Base-by-base conservation (phyloP, 306 rosid species). In the Trifolium dubium region DNA sequence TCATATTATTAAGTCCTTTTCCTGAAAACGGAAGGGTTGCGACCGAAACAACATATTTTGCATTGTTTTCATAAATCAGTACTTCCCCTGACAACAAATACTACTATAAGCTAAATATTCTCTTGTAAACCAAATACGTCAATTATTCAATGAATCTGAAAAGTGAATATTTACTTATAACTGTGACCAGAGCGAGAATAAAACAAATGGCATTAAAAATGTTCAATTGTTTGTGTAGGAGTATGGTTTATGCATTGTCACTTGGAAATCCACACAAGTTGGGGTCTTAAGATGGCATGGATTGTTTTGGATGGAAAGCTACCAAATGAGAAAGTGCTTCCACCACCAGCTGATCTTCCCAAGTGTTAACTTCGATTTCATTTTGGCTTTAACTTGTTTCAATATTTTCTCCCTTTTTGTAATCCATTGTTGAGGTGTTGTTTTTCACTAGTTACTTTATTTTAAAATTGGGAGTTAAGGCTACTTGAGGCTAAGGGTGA, bases 221-320 rank as follows among this genome's bases (percentile, higher is more conserved):
- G 11, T 14, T 31, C n/a, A 79, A 35, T 31, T 44, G 40, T 43
- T 53, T 44, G 74, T 44, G 59, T 62, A 89, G 92, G 96, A 39
- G 92, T 83, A 18, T 90, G 96, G 96, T 88, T 90, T 66, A 87
- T 89, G 95, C 95, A 89, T 84, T 89, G 96, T 56, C 92, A 87
- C 60, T 67, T 87, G 72, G 92, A 88, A 76, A 40, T 90, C 5
- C 96, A 90, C 59, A 88, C 88, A 0, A 88, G 91, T 30, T 88
- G 90, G 96, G 96, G 96, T 18, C 67, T 90, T 66, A 90, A 58
- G 72, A 90, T 88, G 96, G 92, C 89, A 4, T 90, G 96, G 92
- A n/a, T 84, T 23, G 92, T 90, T 34, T 74, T 84, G 40, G 88
- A 90, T 86, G 96, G 92, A 73, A 72, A 88, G 63, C 87, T 84